These are phyloP conservation scores for Blastosporella zonata DNA, from an alignment of 1,284 basidiomycete genomes.

Conservation along the genomic window DNA sequence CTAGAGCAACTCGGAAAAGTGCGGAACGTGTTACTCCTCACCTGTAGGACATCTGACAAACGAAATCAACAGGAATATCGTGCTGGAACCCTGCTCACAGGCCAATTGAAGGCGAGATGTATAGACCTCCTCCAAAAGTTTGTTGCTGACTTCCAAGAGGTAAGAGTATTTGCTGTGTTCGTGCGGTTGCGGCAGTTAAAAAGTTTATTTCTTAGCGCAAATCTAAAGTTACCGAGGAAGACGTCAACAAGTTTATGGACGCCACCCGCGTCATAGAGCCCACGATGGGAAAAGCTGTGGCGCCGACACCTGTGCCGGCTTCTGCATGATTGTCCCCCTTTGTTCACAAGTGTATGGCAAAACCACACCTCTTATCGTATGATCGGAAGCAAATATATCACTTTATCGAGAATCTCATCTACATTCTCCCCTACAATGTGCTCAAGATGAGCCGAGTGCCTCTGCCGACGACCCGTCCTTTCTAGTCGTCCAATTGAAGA, in stretches of 20 bases:
- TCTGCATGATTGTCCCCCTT: background rate
- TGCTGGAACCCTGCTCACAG: slow-evolving; percentile 83
- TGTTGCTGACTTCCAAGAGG: slow-evolving; percentile 89
- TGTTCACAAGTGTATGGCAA: background rate
- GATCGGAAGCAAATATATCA: background rate
- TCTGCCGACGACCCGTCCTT: slow-evolving; percentile 25
- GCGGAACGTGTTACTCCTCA: slow-evolving; percentile 22
- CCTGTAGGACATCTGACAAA: background rate
- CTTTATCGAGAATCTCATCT: background rate
- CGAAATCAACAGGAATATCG: slow-evolving; percentile 78
- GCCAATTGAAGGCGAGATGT: slow-evolving; percentile 90
- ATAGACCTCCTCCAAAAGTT: slow-evolving; percentile 85
- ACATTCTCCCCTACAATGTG: background rate
- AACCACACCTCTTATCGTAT: background rate
- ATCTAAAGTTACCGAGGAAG: slow-evolving; percentile 78
- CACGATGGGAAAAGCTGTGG: slow-evolving; percentile 28
- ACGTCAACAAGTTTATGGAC: slow-evolving; percentile 84
- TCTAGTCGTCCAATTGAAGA: slow-evolving; percentile 45
- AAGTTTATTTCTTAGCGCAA: slow-evolving; percentile 54
- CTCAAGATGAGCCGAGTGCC: slow-evolving; percentile 10
- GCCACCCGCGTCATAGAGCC: slow-evolving; percentile 75
- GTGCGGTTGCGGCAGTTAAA: background rate
- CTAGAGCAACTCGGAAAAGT: slow-evolving; percentile 77
- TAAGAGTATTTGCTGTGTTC: slow-evolving; percentile 30
- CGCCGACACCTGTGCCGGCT: background rate